Conservation (phyloP, 345 rosid species). For the Psidium friedrichsthalianum region DNA sequence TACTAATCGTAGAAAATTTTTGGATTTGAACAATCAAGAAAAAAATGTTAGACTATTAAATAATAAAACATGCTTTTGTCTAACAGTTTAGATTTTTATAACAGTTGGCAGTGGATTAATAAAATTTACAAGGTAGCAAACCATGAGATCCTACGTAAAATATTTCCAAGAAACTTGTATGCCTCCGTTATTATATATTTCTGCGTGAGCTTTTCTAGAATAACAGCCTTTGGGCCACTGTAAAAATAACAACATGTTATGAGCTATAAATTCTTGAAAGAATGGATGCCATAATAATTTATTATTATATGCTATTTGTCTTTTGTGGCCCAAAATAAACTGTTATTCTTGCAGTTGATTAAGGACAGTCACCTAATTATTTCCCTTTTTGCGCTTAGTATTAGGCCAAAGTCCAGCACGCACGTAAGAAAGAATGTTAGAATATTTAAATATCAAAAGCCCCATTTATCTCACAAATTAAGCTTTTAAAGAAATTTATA, state of each 20-base stretch:
- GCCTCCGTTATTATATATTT: background rate
- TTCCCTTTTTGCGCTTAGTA: background rate
- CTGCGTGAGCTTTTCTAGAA: no score
- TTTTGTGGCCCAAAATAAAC: no score
- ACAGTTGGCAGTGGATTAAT: background rate
- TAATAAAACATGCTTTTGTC: background rate
- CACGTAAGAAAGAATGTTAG: background rate
- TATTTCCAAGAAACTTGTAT: background rate
- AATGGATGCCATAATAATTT: no score
- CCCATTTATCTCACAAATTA: background rate
- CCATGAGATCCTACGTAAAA: background rate
- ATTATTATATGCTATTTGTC: no score
- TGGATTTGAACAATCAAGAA: background rate
- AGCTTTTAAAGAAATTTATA: background rate
- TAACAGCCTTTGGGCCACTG: no score
- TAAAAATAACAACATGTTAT: no score
- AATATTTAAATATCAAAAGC: background rate
- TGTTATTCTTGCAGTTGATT: no score
- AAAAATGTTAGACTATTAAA: background rate
- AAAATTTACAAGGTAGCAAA: background rate
- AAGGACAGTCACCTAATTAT: no score
- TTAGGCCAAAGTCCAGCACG: background rate
- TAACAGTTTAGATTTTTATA: background rate
- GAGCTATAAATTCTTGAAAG: no score
- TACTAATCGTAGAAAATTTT: background rate